phyloP scores from a whole-genome alignment of 2,329 filamentous ascomycete genomes.

The Colletotrichum sp. region DNA sequence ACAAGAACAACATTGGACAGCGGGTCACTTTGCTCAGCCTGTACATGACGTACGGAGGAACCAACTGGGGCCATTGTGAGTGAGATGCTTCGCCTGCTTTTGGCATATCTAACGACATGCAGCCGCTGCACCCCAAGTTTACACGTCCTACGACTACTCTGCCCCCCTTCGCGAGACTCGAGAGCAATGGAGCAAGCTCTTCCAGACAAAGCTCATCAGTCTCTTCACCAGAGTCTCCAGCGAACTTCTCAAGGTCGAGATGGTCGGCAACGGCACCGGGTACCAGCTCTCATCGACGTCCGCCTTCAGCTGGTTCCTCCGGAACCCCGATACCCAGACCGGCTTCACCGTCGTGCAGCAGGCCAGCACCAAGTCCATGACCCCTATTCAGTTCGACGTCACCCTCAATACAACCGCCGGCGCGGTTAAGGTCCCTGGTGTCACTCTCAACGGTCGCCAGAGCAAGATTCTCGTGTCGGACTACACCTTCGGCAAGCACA shows the following conservation, averaged over 20 bases:
- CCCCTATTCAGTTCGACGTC: conserved; percentile 49
- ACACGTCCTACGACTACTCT: conserved; percentile 62
- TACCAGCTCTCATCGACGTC: conserved; percentile 31
- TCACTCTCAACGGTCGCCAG: conserved; percentile 67
- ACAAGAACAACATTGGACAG: conserved; percentile 75
- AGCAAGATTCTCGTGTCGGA: conserved; percentile 73
- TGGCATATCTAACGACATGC: background rate
- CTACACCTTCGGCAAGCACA: conserved; percentile 64
- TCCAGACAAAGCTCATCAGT: conserved; percentile 58
- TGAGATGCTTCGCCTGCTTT: background rate
- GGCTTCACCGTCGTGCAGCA: conserved; percentile 58
- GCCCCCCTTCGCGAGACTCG: conserved; percentile 59
- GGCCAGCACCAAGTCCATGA: conserved; percentile 45
- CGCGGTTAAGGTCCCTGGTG: conserved; percentile 43
- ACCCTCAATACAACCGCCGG: conserved; percentile 53
- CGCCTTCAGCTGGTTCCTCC: conserved; percentile 57
- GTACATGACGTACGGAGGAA: conserved; percentile 83
- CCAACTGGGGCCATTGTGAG: conserved; percentile 76
- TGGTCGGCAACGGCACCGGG: conserved; percentile 60
- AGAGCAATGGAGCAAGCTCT: conserved; percentile 56
- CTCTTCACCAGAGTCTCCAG: conserved; percentile 58
- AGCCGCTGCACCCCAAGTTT: conserved; percentile 49
- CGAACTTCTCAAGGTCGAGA: conserved; percentile 55
- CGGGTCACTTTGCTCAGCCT: conserved; percentile 72
- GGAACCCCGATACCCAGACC: conserved; percentile 53